A percentile compares a stretch with the other conserved stretches of the same genome.
Conservation (phyloP, 2,329 filamentous ascomycete species). For the Diaporthe ilicicola region DNA sequence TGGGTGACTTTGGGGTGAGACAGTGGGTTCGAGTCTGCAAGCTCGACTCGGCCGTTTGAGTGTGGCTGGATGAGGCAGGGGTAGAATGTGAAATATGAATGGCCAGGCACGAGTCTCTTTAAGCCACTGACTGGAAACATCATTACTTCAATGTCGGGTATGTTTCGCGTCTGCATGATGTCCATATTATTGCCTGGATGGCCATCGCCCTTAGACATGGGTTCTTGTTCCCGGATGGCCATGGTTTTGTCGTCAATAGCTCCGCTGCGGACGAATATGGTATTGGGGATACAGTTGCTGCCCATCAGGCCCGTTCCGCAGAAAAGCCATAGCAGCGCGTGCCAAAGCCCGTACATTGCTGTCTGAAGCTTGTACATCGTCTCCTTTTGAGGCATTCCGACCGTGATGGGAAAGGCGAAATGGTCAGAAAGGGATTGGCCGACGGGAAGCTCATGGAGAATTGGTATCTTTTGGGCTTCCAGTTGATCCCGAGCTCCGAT, state of each 20-base stretch:
- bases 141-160: slow-evolving; percentile 46
- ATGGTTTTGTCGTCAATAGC: slow-evolving; percentile 42
- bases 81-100: slow-evolving; percentile 39
- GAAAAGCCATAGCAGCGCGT: slow-evolving; percentile 42
- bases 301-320: slow-evolving; percentile 37
- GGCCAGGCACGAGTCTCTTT: slow-evolving; percentile 39
- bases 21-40: slow-evolving; percentile 46
- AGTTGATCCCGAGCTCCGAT: slow-evolving; percentile 38
- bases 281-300: not conserved
- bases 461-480: slow-evolving; percentile 35
- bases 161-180: slow-evolving; percentile 35
- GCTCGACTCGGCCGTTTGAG: slow-evolving; percentile 42
- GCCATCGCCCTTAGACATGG: too few relatives aligned
- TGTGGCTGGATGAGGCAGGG: slow-evolving; percentile 42
- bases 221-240: slow-evolving; percentile 27
- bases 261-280: slow-evolving; percentile 38
- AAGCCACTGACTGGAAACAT: slow-evolving; percentile 47
- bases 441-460: slow-evolving; percentile 39
- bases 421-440: slow-evolving; percentile 43
- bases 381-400: slow-evolving; percentile 23
- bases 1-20: slow-evolving; percentile 43
- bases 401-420: slow-evolving; percentile 15
- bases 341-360: slow-evolving; percentile 37
- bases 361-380: slow-evolving; percentile 6
- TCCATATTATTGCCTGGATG: slow-evolving; percentile 37